Conservation (phyloP, 108 stramenopile genomes). For the Chaetoceros tenuissimus region DNA sequence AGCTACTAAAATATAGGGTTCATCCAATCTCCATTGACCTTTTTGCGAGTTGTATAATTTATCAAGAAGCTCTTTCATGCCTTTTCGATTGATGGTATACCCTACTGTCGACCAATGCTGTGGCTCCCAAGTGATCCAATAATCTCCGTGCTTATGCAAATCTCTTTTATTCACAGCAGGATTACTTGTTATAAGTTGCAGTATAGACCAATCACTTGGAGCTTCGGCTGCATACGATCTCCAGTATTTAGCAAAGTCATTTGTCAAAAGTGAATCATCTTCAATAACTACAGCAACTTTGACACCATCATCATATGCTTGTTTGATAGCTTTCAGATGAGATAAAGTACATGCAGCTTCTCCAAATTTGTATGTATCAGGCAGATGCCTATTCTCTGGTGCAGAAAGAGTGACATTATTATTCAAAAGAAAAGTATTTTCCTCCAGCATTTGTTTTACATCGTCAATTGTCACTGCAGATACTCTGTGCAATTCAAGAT, state of each 20-base stretch:
- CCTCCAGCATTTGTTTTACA: no score
- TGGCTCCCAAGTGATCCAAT: slow-evolving; percentile 1
- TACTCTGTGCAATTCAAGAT: no score
- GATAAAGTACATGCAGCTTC: slow-evolving; percentile 5
- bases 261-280: slow-evolving; percentile 1
- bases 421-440: no score
- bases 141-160: neutral
- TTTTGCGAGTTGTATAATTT: no score
- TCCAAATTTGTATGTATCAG: no score
- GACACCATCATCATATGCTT: slow-evolving; percentile 1
- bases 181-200: slow-evolving; percentile 3
- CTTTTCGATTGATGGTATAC: slow-evolving; percentile 4
- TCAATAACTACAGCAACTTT: slow-evolving; percentile 2
- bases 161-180: neutral
- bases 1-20: neutral
- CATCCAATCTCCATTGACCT: slow-evolving; percentile 5
- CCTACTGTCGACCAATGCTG: slow-evolving; percentile 1
- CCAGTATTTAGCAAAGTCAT: neutral
- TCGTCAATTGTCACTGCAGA: no score
- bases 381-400: no score
- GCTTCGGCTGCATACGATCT: neutral
- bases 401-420: no score
- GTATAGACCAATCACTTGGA: slow-evolving; percentile 1
- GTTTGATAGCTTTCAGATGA: slow-evolving; percentile 3
- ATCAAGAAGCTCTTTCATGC: slow-evolving; percentile 7